Percentiles rank a stretch among this genome's conserved stretches.
These are phyloP conservation scores for Akebia trifoliata DNA, from an alignment of 164 flowering plant genomes.

Conservation along the genomic window DNA sequence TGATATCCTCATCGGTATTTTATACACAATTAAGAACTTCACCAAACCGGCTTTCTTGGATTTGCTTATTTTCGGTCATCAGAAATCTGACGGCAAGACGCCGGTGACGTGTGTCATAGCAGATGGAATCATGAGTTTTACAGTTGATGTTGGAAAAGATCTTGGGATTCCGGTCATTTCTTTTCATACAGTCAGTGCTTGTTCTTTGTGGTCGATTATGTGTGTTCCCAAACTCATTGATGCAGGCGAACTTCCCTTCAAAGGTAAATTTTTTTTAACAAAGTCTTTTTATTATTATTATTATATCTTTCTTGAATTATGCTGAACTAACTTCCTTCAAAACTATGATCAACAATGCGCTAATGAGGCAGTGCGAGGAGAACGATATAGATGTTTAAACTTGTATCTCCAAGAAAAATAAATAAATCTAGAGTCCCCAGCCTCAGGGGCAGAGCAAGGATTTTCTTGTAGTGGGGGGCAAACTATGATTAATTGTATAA, in stretches of 20 bases:
- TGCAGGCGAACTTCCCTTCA: constrained; percentile 28
- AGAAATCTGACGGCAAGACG: not conserved
- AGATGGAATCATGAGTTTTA: constrained; percentile 36
- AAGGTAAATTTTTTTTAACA: constrained; percentile 24
- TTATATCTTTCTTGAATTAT: too few species aligned
- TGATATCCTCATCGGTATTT: constrained; percentile 10
- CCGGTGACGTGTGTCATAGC: constrained; percentile 35
- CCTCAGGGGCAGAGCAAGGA: too few species aligned
- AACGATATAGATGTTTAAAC: too few species aligned
- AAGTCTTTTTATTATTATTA: too few species aligned
- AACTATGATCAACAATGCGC: too few species aligned
- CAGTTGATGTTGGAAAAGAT: constrained; percentile 35
- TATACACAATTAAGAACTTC: constrained; percentile 6
- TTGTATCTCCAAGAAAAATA: too few species aligned
- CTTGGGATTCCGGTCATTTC: constrained; percentile 29
- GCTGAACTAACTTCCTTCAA: too few species aligned
- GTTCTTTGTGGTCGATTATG: constrained; percentile 27
- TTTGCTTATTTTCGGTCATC: constrained; percentile 16
- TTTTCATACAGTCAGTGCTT: constrained; percentile 42
- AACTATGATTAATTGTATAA: too few species aligned
- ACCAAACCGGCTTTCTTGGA: constrained; percentile 25
- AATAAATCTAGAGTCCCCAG: too few species aligned
- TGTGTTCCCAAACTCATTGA: constrained; percentile 24
- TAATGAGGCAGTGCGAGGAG: too few species aligned
- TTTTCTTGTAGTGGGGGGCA: too few species aligned